Conservation (phyloP, 495 filamentous ascomycete genomes). For the Penicillium verhagenii region DNA sequence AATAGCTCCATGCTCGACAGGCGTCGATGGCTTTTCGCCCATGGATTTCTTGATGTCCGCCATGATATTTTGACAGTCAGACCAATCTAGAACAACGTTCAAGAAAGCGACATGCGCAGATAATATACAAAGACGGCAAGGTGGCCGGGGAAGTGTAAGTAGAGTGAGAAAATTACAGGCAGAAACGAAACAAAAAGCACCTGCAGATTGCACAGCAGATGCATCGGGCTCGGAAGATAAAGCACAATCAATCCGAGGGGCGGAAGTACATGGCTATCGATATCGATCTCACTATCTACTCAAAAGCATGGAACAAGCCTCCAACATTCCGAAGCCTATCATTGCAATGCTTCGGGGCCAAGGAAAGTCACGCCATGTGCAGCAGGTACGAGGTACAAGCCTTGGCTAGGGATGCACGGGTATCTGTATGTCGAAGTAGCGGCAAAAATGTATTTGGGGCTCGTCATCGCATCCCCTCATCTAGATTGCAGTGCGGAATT, state of each 20-base stretch:
- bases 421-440: no score
- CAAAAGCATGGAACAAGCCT: neutral
- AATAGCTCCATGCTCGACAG: conserved; percentile 8
- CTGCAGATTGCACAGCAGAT: neutral
- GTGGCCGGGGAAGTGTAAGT: neutral
- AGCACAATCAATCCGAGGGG: neutral
- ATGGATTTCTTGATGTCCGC: conserved; percentile 12
- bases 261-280: neutral
- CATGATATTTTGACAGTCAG: conserved; percentile 3
- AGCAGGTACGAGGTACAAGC: neutral
- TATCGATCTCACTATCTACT: neutral
- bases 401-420: no score
- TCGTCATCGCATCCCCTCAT: no score
- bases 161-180: neutral
- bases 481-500: neutral
- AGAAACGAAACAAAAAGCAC: neutral
- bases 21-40: neutral
- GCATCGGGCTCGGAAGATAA: neutral
- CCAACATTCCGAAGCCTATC: neutral
- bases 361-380: neutral
- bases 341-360: neutral
- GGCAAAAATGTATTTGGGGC: no score
- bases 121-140: neutral
- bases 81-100: neutral
- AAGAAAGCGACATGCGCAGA: neutral